Base-by-base conservation (phyloP, 2,329 filamentous ascomycete species). In the Blumeria hordei region DNA sequence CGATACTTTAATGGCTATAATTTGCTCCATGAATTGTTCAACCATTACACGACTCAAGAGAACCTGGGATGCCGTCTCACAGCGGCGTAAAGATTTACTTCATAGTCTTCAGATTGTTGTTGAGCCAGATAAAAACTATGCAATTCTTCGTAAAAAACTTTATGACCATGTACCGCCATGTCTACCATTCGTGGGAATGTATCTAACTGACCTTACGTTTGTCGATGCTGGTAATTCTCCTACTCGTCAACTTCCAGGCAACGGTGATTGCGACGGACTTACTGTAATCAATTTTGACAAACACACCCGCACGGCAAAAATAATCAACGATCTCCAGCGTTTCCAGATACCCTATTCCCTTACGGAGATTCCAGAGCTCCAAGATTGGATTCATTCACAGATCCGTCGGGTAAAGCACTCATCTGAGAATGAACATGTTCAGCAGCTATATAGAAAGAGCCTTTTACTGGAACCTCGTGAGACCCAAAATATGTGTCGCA, bases 221-320 rank as follows among this genome's bases (percentile, higher is more conserved):
- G 83, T 94, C 55, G 88, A 96, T 65, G 88, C 90, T 59, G 92
- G 92, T 58, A 96, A 96, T 67, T 84, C 85, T 36, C 78, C 86
- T 5, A 88, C 83, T 2, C 86, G 90, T 63, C 82, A 83, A 62
- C 76, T 94, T 18, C 77, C 78, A 0, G 72, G 69, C 59, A 62
- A 67, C n/a, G 67, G 69, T 37, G 71, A 72, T 6, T 71, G 73
- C 12, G 77, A 84, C n/a, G 76, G 79, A 32, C 75, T 86, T 62
- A 79, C 80, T 0, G 85, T 96, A 35, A 87, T 98, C 73, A 98
- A 98, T 69, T 96, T 95, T 63, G 90, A 96, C 72, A 96, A 96
- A 70, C 88, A 96, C 66, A 84, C 81, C 62, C 86, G 88, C 61
- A 96, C 88, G 2, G 88, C 90, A 49, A 92, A 88, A 69, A 93